A percentile compares a stretch with the other conserved stretches of the same genome.
Conservation (phyloP, 2,329 filamentous ascomycete species). For the Trichoderma guizhouense region DNA sequence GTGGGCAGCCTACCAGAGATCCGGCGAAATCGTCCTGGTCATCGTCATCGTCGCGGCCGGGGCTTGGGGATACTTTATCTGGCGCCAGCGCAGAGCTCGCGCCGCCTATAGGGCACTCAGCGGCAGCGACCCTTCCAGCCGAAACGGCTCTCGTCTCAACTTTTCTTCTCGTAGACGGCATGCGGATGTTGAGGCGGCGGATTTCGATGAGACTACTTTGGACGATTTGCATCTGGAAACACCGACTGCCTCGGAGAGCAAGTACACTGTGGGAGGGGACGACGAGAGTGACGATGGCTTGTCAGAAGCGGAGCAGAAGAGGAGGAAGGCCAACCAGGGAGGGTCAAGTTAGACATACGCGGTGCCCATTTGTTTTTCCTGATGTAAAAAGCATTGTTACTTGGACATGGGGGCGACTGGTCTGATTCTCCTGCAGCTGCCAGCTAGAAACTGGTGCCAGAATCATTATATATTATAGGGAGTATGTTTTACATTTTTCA, state of each 20-base stretch:
- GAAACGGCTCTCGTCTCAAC: constrained; percentile 40
- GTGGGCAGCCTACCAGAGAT: constrained; percentile 85
- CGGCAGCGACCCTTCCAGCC: constrained; percentile 35
- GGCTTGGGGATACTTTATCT: constrained; percentile 72
- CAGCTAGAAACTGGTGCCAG: background rate
- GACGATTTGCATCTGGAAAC: constrained; percentile 56
- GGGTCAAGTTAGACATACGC: background rate
- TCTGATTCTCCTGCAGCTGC: background rate
- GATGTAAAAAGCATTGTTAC: background rate
- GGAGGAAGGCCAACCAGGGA: background rate
- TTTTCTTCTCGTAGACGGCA: constrained; percentile 46
- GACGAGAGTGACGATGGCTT: constrained; percentile 51
- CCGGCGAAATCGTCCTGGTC: constrained; percentile 79
- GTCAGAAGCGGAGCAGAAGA: constrained; percentile 35
- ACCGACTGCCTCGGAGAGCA: constrained; percentile 42
- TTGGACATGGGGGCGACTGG: background rate
- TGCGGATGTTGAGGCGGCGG: constrained; percentile 58
- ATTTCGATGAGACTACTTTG: constrained; percentile 64
- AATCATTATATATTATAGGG: background rate
- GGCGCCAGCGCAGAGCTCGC: constrained; percentile 57
- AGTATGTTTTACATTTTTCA: background rate
- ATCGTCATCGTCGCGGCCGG: constrained; percentile 72
- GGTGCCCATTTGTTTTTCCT: background rate
- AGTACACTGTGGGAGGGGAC: constrained; percentile 57
- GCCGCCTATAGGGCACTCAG: constrained; percentile 53